phyloP scores from a whole-genome alignment of 1,284 basidiomycete genomes.

The Agroathelia rolfsii region DNA sequence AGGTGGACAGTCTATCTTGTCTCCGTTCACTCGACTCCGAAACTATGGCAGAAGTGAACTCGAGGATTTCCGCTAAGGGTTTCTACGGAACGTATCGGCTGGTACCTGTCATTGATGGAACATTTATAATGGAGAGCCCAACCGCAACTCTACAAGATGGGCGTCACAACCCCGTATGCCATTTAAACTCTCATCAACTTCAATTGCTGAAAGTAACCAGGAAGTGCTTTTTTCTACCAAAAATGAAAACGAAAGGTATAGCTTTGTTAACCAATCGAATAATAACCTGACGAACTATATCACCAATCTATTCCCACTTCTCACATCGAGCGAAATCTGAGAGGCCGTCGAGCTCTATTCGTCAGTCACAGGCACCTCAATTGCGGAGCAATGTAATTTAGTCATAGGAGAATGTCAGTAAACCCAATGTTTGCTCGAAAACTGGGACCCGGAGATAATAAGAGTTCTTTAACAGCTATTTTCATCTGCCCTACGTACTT shows the following conservation, averaged over 20 bases:
- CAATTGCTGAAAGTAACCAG: conserved; percentile 1
- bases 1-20: conserved; percentile 3
- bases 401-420: conserved; percentile 16
- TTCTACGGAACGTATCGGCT: conserved; percentile 5
- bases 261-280: conserved; percentile 7
- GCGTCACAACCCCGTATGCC: conserved; percentile 4
- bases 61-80: background rate
- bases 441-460: background rate
- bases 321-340: conserved; percentile 7
- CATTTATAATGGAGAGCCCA: conserved; percentile 7
- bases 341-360: conserved; percentile 11
- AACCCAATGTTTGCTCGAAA: background rate
- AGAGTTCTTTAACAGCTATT: conserved; percentile 3
- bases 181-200: background rate
- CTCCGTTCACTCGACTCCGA: conserved; percentile 2
- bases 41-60: background rate
- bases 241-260: conserved; percentile 10
- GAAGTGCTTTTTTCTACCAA: conserved; percentile 6
- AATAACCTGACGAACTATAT: conserved; percentile 6
- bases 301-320: conserved; percentile 7
- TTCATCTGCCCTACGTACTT: conserved; percentile 8
- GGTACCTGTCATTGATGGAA: conserved; percentile 8
- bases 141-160: conserved; percentile 2
- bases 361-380: background rate
- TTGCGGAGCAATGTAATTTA: conserved; percentile 11